These are phyloP conservation scores for Malassezia psittaci DNA, from an alignment of 1,284 basidiomycete genomes.

Conservation along the genomic window DNA sequence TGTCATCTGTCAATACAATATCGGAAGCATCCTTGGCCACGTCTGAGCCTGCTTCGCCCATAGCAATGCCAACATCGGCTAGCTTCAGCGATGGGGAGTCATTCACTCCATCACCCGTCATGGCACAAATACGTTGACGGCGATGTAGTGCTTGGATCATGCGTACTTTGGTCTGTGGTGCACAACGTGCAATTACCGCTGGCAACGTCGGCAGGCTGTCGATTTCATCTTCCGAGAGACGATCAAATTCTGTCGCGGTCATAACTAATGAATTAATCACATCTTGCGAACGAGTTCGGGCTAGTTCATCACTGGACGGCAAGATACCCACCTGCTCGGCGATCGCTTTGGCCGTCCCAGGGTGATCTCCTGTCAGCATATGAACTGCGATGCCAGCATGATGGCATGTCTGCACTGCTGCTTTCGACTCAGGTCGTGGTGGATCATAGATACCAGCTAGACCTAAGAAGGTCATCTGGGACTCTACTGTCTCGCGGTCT, in stretches of 20 bases:
- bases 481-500: constrained; percentile 52
- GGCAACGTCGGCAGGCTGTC: constrained; percentile 55
- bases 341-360: constrained; percentile 49
- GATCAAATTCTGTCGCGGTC: constrained; percentile 59
- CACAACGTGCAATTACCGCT: constrained; percentile 57
- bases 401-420: constrained; percentile 58
- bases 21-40: constrained; percentile 53
- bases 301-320: constrained; percentile 43
- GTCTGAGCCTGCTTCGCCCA: constrained; percentile 42
- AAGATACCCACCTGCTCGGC: constrained; percentile 53
- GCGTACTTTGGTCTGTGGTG: constrained; percentile 51
- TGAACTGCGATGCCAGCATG: constrained; percentile 60
- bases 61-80: constrained; percentile 45
- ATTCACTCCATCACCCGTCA: constrained; percentile 48
- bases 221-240: constrained; percentile 57
- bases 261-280: constrained; percentile 45
- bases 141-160: constrained; percentile 58
- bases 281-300: constrained; percentile 20
- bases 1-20: constrained; percentile 62
- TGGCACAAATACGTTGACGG: constrained; percentile 36
- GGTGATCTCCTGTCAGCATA: constrained; percentile 56
- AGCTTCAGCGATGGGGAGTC: constrained; percentile 47
- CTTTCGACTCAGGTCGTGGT: constrained; percentile 59
- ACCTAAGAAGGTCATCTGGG: constrained; percentile 57
- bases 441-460: constrained; percentile 61